Evolutionary conservation across 768 basidiomycete species (phyloP), one percentile per base, ranked within the genome.

Genomic region (Xerocomus spinulosus): DNA sequence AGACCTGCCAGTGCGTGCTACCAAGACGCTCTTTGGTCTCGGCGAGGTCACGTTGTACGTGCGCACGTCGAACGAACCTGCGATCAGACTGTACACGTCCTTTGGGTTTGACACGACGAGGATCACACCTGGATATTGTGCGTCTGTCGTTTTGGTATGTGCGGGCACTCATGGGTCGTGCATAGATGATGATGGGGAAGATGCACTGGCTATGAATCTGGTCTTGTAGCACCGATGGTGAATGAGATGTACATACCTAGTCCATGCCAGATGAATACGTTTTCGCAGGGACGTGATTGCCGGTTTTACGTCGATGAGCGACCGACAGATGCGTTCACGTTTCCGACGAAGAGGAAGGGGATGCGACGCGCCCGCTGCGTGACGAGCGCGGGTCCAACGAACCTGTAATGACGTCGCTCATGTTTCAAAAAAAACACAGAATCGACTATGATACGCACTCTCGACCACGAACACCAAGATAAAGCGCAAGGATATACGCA

Each of bases 21-120:
- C 37, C 3, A 42, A 35, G 20, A 18, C 33, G n/a, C 4, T 10
- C 10, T 53, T 40, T 32, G 21, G 39, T 20, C 48, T 28, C 18
- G 42, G 48, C 15, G 21, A 52, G 33, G 43, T 50, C 7, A 53
- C 49, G 14, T 33, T 45, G 21, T 24, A 54, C 17, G 37, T 38
- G 5, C 32, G 25, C 8, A 44, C 44, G 46, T 55, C 51, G 6
- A 52, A 54, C 26, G 51, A 46, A 35, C 38, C 24, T 42, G 53
- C 46, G 5, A 38, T 55, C n/a, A 18, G 34, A 34, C 48, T 52
- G 10, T 51, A 50, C 17, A 38, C 39, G 5, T 51, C 43, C 1
- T 42, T 52, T 36, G 30, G 25, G 15, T 54, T 52, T 24, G 24
- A 37, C 29, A 26, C 43, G 36, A 48, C 34, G 8, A 14, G 34